Evolutionary conservation across 1,284 basidiomycete genomes (phyloP).

Genomic region (Sphaerobolus stellatus): DNA sequence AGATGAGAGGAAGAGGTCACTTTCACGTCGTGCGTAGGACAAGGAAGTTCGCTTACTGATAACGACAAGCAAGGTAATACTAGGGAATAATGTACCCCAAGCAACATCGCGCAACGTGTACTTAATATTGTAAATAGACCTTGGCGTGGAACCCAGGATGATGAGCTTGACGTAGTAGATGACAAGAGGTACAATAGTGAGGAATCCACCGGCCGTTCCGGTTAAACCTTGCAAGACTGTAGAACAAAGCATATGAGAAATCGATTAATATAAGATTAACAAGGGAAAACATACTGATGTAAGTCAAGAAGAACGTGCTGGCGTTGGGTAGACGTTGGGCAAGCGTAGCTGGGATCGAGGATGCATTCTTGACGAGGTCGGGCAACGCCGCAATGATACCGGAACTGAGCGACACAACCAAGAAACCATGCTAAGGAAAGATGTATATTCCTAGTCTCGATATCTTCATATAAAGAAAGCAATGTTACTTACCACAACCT

Average conservation of each 20-base stretch:
- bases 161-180: slow-evolving; percentile 86
- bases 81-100: slow-evolving; percentile 89
- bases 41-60: slow-evolving; percentile 66
- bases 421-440: slow-evolving; percentile 72
- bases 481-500: slow-evolving; percentile 68
- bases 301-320: slow-evolving; percentile 94
- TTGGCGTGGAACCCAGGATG: slow-evolving; percentile 88
- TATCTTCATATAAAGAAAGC: slow-evolving; percentile 2
- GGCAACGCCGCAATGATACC: slow-evolving; percentile 76
- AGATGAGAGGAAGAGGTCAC: background rate
- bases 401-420: slow-evolving; percentile 80
- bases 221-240: slow-evolving; percentile 62
- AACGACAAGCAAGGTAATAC: slow-evolving; percentile 70
- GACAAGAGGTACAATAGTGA: slow-evolving; percentile 73
- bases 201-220: slow-evolving; percentile 75
- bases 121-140: slow-evolving; percentile 78
- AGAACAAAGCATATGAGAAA: slow-evolving; percentile 52
- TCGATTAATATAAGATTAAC: slow-evolving; percentile 14
- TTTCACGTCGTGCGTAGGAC: background rate
- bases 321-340: slow-evolving; percentile 78
- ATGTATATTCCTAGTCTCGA: background rate
- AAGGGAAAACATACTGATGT: slow-evolving; percentile 34
- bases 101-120: slow-evolving; percentile 63
- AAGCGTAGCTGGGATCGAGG: slow-evolving; percentile 62
- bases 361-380: slow-evolving; percentile 60